Base-by-base conservation (phyloP, 306 rosid genomes). In the Malus sieversii region DNA sequence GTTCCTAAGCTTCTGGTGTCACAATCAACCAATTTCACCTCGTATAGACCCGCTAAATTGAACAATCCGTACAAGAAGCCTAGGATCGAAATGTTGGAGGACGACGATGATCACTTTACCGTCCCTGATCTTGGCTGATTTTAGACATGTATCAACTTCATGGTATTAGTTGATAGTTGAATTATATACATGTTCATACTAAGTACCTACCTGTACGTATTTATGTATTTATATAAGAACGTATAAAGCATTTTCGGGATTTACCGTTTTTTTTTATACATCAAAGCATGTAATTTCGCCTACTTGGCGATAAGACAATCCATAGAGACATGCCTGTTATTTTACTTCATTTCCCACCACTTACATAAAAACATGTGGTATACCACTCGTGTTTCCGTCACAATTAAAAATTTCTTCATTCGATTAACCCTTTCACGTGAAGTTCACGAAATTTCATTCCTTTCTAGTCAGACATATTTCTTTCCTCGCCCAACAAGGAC, bases 51-150 rank as follows among this genome's bases (percentile, higher is more conserved):
- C 53, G 32, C 87, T 2, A 95, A 90, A 82, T 87, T 87, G 25
- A 77, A 40, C 52, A 73, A 57, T 74, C 82, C 93, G 10, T 75
- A 74, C 85, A 95, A 95, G 82, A 95, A 88, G 89, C 97, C 97
- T 14, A 84, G 98, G 75, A 78, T 92, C 33, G 97, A 92, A 75
- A 69, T 82, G 68, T 44, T 76, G 6, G 73, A 77, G 20, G 97
- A 95, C 15, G 98, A 95, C 27, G 94, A 90, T 20, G 98, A 91
- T 88, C 84, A 79, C 77, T 91, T 90, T 71, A 90, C 84, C 1
- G 97, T 94, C 65, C 98, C 98, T 55, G 98, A 94, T 85, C 96
- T 94, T 72, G 98, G 98, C 3, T 82, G 73, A 88, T 78, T 46
- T 45, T 66, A 45, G 59, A 38, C 61, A 0, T 15, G 6, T 27